Evolutionary conservation across 2,329 filamentous ascomycete genomes (phyloP), one percentile per base, ranked within the genome.

Genomic region (Penicillium sp.): DNA sequence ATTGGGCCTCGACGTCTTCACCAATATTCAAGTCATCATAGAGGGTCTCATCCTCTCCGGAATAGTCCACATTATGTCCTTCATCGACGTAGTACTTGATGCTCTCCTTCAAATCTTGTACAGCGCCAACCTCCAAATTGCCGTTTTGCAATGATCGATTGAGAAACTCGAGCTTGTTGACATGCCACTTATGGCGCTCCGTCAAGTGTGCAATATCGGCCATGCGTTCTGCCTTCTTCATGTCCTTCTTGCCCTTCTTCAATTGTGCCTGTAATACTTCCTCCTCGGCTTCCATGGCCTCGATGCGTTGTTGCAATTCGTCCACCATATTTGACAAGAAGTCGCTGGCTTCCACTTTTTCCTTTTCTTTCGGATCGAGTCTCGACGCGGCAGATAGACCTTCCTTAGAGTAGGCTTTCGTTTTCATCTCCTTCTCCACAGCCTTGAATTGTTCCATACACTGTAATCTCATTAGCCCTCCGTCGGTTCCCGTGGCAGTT

Each of bases 351-450:
- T 97, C 93, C 57, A 89, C 80, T 76, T 96, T 95, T 71, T 95
- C 93, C 73, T 95, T 90, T 73, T 97, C 94, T 71, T 92, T 95
- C n/a, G 94, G 94, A 76, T 99, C 94, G 59, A 97, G 82, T 74
- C 95, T 95, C 46, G 90, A 87, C 24, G 91, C 90, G 47, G 93
- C 89, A 59, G 90, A 94, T 60, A 99, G 78, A 42, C 94, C 94
- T 76, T 97, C 94, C 80, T 99, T 97, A 57, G 94, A 97, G 76
- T 96, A 99, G 56, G 94, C 94, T 75, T 99, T 99, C 52, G 94
- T 99, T 81, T 99, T 99, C 94, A 99, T 97, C 68, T 96, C 94
- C 80, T 99, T 99, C 76, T 99, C 94, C 48, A 99, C 94, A n/a
- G 92, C 93, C 79, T 99, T 99, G 84, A 99, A 99, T 68, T 90